Evolutionary conservation across 495 filamentous ascomycete genomes (phyloP).

Genomic region (Aspergillus asperescens): DNA sequence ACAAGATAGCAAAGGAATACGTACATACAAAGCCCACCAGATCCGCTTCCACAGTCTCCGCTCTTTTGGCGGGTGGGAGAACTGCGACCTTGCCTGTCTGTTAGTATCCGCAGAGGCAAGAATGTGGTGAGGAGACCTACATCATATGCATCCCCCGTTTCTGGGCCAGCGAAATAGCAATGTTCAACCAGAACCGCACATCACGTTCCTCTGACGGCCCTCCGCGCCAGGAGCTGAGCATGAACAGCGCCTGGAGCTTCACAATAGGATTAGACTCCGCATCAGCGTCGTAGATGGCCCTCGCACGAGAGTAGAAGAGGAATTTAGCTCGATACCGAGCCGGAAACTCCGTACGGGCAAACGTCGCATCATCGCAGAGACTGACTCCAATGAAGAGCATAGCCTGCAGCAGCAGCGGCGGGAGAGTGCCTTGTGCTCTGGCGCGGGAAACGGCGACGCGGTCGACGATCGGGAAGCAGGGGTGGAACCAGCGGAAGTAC

Average conservation of each 20-base stretch:
- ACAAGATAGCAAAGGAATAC: neutral
- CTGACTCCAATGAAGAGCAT: slow-evolving; percentile 44
- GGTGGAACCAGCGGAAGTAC: slow-evolving; percentile 45
- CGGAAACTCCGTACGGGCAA: slow-evolving; percentile 27
- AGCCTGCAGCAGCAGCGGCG: slow-evolving; percentile 36
- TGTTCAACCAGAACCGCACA: slow-evolving; percentile 40
- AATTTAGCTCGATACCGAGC: slow-evolving; percentile 38
- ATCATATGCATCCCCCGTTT: slow-evolving; percentile 45
- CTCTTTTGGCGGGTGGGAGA: slow-evolving; percentile 28
- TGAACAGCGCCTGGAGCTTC: slow-evolving; percentile 37
- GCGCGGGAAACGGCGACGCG: slow-evolving; percentile 21
- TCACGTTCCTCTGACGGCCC: slow-evolving; percentile 38
- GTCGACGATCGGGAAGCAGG: slow-evolving; percentile 41
- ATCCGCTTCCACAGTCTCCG: slow-evolving; percentile 41
- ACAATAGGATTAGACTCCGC: slow-evolving; percentile 36
- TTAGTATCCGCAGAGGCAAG: neutral
- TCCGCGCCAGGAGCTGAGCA: slow-evolving; percentile 43
- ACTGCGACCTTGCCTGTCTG: slow-evolving; percentile 28
- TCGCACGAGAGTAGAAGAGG: slow-evolving; percentile 37
- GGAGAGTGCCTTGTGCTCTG: slow-evolving; percentile 28
- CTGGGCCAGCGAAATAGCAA: slow-evolving; percentile 37
- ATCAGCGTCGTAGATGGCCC: slow-evolving; percentile 41
- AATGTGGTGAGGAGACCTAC: slow-evolving; percentile 24
- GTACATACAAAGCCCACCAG: slow-evolving; percentile 47
- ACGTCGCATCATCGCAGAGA: slow-evolving; percentile 31